Conservation (phyloP, 306 rosid species). For the Mucuna pruriens region DNA sequence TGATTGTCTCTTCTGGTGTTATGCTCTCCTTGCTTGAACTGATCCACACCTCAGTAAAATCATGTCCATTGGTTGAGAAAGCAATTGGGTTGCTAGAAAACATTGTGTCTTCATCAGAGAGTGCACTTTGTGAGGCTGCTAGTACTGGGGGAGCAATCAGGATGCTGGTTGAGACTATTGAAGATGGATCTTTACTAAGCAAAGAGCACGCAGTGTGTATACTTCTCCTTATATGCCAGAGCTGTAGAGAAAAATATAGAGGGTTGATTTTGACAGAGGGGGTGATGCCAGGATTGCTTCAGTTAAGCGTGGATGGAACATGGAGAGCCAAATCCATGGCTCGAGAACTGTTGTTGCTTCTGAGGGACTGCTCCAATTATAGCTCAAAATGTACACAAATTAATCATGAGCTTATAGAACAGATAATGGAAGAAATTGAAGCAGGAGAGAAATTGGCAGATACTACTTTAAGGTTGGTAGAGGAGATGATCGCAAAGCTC, state of each 20-base stretch:
- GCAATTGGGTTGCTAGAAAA: conserved; percentile 65
- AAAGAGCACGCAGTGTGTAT: conserved; percentile 75
- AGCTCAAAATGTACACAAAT: conserved; percentile 47
- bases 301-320: conserved; percentile 80
- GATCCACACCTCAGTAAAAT: conserved; percentile 53
- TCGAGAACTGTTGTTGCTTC: conserved; percentile 60
- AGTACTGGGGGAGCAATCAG: conserved; percentile 46
- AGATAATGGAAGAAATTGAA: conserved; percentile 79
- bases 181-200: conserved; percentile 65
- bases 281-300: conserved; percentile 87
- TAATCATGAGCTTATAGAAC: conserved; percentile 53
- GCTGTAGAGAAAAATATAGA: conserved; percentile 77
- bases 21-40: conserved; percentile 54
- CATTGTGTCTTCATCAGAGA: conserved; percentile 58
- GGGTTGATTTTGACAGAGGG: conserved; percentile 73
- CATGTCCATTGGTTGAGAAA: conserved; percentile 59
- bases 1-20: conserved; percentile 58
- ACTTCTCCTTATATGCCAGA: conserved; percentile 63
- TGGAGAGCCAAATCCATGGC: conserved; percentile 60
- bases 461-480: conserved; percentile 60
- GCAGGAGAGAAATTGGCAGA: conserved; percentile 62
- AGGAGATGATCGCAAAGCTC: conserved; percentile 85
- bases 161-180: conserved; percentile 70
- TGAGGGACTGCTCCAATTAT: conserved; percentile 62
- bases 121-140: conserved; percentile 58